phyloP scores from a whole-genome alignment of 2,329 filamentous ascomycete genomes.

The Neonectria ditissima region DNA sequence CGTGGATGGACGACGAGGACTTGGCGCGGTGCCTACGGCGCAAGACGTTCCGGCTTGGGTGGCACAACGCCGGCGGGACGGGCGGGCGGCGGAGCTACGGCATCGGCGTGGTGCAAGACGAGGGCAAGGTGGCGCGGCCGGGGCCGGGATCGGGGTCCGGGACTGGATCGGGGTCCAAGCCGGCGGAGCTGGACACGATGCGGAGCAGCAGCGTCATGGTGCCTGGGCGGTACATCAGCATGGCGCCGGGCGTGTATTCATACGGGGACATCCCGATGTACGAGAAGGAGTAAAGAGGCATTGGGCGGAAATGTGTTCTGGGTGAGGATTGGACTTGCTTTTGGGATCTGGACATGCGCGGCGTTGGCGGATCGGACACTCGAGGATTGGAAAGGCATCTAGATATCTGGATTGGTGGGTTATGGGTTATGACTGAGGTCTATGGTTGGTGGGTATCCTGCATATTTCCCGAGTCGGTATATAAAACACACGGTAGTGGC shows the following conservation, averaged over 20 bases:
- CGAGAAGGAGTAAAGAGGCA: slow-evolving; percentile 30
- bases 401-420: slow-evolving; percentile 10
- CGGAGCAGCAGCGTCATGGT: slow-evolving; percentile 24
- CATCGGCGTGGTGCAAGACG: slow-evolving; percentile 45
- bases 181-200: slow-evolving; percentile 21
- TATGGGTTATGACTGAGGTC: slow-evolving; percentile 21
- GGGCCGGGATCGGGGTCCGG: background rate
- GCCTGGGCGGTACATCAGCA: slow-evolving; percentile 40
- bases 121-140: slow-evolving; percentile 34
- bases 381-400: slow-evolving; percentile 9
- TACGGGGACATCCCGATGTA: slow-evolving; percentile 41
- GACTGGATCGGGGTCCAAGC: background rate
- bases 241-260: slow-evolving; percentile 43
- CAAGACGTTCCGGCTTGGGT: slow-evolving; percentile 44
- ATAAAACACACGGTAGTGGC: background rate
- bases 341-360: slow-evolving; percentile 9
- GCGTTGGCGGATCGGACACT: slow-evolving; percentile 14
- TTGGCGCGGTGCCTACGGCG: slow-evolving; percentile 43
- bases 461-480: background rate
- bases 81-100: slow-evolving; percentile 35
- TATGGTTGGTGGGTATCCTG: slow-evolving; percentile 4
- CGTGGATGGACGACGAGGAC: slow-evolving; percentile 44
- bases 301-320: background rate
- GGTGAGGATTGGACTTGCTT: background rate
- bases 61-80: slow-evolving; percentile 33